These are phyloP conservation scores for Suillus decipiens DNA, from an alignment of 768 basidiomycete species.

Conservation along the genomic window DNA sequence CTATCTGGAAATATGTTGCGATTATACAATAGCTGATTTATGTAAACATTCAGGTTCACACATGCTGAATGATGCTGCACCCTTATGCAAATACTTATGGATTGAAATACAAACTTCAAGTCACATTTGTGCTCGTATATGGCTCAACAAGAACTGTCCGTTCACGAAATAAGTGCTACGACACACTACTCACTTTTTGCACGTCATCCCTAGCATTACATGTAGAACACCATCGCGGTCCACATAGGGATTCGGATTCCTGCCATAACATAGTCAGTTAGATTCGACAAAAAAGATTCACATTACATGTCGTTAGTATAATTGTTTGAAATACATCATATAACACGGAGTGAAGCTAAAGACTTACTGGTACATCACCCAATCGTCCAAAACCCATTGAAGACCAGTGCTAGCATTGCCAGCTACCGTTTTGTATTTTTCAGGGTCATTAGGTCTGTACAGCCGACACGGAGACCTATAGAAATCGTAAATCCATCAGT, in stretches of 20 bases:
- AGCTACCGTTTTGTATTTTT: neutral
- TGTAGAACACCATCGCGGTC: neutral
- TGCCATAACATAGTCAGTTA: neutral
- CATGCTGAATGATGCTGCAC: too few relatives aligned
- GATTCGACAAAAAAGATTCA: neutral
- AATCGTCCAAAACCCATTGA: neutral
- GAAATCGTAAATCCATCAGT: neutral
- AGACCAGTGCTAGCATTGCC: accelerated
- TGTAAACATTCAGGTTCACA: too few relatives aligned
- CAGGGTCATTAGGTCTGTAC: neutral
- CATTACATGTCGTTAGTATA: neutral
- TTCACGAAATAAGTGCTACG: neutral
- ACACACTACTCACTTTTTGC: neutral
- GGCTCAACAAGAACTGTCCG: neutral
- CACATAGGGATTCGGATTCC: too few relatives aligned
- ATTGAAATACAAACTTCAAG: too few relatives aligned
- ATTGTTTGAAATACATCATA: neutral
- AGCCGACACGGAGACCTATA: neutral
- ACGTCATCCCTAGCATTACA: neutral
- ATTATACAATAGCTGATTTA: too few relatives aligned
- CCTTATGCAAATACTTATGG: too few relatives aligned
- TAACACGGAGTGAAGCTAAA: neutral
- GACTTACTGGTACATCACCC: neutral
- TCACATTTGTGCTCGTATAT: neutral
- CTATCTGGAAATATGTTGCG: too few relatives aligned